Base-by-base conservation (phyloP, 2,329 filamentous ascomycete genomes). In the Paecilomyces fulvus region DNA sequence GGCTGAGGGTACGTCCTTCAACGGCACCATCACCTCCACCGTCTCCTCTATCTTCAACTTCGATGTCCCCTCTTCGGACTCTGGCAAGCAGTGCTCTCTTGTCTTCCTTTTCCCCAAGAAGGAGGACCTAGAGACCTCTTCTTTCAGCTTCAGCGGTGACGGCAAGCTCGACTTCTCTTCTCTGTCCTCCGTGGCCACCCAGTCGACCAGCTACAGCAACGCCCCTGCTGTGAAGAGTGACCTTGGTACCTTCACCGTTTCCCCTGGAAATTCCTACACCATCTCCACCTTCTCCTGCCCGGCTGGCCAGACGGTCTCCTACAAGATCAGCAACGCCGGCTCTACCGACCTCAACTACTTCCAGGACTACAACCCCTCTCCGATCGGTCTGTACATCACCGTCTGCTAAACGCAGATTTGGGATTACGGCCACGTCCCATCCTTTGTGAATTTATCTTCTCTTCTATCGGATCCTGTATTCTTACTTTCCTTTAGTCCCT, bases 41-140 rank as follows among this genome's bases (percentile, higher is more conserved):
- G 69, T 81, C 52, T 81, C 80, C 9, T 80, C 80, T 11, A 80
- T 88, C 65, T 88, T 86, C 79, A 87, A 87, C 75, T 89, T 89
- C 71, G 83, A 87, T 65, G 81, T 89, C 49, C 81, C 81, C 1
- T 59, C 70, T 3, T 70, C 72, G 4, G 78, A 83, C 62, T 63
- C 74, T 8, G 82, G 81, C 62, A 82, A 83, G 71, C 81, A 81
- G 64, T 89, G 86, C 74, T 80, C 77, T 55, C 74, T 88, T 8
- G 74, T 84, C 56, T 89, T 89, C 79, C 75, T 87, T 49, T 81
- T 88, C 71, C 86, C 86, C 10, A 62, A 74, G 53, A 70, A 82
- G 59, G 64, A 75, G 14, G 70, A 84, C 31, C 79, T 87, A n/a
- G 71, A 83, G 70, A 85, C 83, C 1, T 84, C 83, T 0, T 75